phyloP scores from a whole-genome alignment of 2,329 filamentous ascomycete genomes.

The Xylaria multiplex region DNA sequence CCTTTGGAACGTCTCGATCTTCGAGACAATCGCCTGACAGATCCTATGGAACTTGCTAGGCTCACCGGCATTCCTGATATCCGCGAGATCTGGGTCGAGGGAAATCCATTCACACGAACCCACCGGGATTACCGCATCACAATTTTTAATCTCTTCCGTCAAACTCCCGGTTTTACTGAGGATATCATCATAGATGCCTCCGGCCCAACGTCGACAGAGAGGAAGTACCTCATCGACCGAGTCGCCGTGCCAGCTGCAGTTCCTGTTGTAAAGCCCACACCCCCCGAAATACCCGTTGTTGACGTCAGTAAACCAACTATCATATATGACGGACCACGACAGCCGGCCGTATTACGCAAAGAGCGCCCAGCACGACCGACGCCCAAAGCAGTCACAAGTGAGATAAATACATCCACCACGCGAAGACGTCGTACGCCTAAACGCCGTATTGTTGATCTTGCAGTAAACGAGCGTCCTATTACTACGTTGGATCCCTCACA shows the following conservation, averaged over 20 bases:
- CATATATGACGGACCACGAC: conserved; percentile 62
- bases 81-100: conserved; percentile 89
- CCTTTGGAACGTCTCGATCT: conserved; percentile 91
- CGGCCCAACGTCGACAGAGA: conserved; percentile 85
- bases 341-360: conserved; percentile 66
- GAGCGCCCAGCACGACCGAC: conserved; percentile 59
- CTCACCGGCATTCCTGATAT: conserved; percentile 92
- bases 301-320: conserved; percentile 75
- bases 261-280: conserved; percentile 78
- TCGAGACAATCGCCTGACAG: conserved; percentile 88
- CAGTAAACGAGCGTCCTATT: conserved; percentile 58
- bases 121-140: conserved; percentile 86
- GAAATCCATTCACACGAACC: conserved; percentile 90
- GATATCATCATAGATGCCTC: conserved; percentile 89
- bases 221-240: conserved; percentile 83
- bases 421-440: conserved; percentile 70
- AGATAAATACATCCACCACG: conserved; percentile 67
- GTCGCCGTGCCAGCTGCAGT: conserved; percentile 78
- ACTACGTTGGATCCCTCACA: conserved; percentile 39
- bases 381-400: conserved; percentile 64
- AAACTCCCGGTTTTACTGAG: conserved; percentile 86
- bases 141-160: conserved; percentile 96
- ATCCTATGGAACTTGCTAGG: conserved; percentile 88
- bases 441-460: conserved; percentile 72
- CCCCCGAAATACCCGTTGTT: conserved; percentile 69